phyloP scores from a whole-genome alignment of 768 basidiomycete genomes.

The Mycena chlorophos region DNA sequence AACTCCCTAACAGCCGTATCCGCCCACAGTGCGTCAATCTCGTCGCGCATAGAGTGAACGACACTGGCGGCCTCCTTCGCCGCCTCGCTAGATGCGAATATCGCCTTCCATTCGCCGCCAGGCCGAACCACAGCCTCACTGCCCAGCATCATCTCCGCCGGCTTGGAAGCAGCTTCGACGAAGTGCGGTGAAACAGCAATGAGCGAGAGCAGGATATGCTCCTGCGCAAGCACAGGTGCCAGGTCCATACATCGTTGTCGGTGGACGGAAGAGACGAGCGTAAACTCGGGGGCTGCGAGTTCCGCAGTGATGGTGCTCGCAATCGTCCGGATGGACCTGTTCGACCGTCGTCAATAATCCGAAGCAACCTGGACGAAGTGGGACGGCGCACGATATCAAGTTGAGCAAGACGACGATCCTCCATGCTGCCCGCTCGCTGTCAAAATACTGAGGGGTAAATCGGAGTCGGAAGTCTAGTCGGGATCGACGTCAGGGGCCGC shows the following conservation, averaged over 20 bases:
- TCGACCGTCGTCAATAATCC: no score
- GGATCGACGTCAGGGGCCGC: neutral
- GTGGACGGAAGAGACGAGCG: slow-evolving; percentile 19
- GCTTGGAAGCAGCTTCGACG: no score
- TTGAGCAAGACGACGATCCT: slow-evolving; percentile 68
- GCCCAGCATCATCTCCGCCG: no score
- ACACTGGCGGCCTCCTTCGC: slow-evolving; percentile 47
- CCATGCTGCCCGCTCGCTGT: slow-evolving; percentile 59
- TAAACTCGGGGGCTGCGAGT: slow-evolving; percentile 27
- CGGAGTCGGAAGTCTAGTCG: slow-evolving; percentile 64
- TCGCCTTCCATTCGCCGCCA: slow-evolving; percentile 58
- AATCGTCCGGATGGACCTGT: slow-evolving; percentile 58
- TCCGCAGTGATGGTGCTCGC: slow-evolving; percentile 38
- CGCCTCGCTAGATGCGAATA: slow-evolving; percentile 29
- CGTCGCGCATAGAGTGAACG: slow-evolving; percentile 54
- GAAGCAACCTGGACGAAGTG: no score
- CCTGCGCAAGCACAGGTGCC: slow-evolving; percentile 41
- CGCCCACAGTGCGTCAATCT: slow-evolving; percentile 64
- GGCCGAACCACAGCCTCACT: slow-evolving; percentile 54
- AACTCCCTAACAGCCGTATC: slow-evolving; percentile 54
- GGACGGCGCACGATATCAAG: slow-evolving; percentile 52
- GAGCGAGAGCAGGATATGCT: slow-evolving; percentile 28
- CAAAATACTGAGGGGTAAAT: slow-evolving; percentile 63
- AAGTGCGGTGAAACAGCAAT: slow-evolving; percentile 56
- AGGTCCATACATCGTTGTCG: slow-evolving; percentile 36